phyloP scores from a whole-genome alignment of 345 rosid genomes.

The rapeseed (Brassica napus) region DNA sequence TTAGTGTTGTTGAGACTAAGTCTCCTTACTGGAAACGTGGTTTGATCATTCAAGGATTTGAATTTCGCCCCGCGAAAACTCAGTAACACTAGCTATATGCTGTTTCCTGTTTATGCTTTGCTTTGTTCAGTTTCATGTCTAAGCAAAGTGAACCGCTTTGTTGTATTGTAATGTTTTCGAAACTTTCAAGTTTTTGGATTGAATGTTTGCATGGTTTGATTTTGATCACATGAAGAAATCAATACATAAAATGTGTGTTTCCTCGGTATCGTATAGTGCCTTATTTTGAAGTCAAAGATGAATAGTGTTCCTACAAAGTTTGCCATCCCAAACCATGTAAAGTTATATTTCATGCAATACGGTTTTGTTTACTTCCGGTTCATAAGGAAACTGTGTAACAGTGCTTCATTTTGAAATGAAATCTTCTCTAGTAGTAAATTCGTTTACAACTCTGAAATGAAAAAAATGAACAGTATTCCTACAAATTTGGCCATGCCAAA shows the following conservation, averaged over 20 bases:
- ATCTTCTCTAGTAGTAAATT: too few relatives aligned
- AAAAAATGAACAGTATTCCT: too few relatives aligned
- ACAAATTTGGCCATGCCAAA: too few relatives aligned
- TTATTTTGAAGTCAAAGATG: not conserved
- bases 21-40: conserved; percentile 55
- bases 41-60: conserved; percentile 56
- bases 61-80: conserved; percentile 46
- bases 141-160: conserved; percentile 3
- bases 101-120: not conserved
- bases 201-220: not conserved
- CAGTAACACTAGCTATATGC: not conserved
- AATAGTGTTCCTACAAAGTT: not conserved
- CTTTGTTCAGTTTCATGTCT: not conserved
- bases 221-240: not conserved
- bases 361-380: too few relatives aligned
- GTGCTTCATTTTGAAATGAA: too few relatives aligned
- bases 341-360: too few relatives aligned
- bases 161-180: conserved; percentile 8
- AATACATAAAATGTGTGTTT: too few relatives aligned
- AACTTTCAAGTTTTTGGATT: not conserved
- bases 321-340: not conserved
- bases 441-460: too few relatives aligned
- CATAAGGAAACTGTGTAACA: too few relatives aligned
- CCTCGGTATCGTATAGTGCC: not conserved
- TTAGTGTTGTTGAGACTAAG: conserved; percentile 43